phyloP scores from a whole-genome alignment of 306 rosid genomes.

The Adenanthera pavonina region DNA sequence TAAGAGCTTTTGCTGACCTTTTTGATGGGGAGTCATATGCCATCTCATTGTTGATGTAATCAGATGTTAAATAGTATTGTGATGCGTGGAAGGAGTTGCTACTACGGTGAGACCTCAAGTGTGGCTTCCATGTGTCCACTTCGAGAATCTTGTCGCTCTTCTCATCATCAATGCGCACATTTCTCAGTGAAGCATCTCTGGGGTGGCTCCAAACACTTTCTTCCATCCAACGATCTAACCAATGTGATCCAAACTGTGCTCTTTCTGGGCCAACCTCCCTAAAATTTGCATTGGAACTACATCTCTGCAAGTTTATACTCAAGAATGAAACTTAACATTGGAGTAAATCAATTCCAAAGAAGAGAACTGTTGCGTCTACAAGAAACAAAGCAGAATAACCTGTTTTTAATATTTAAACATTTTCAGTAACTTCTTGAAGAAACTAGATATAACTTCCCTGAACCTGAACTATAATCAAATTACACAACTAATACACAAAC shows the following conservation, averaged over 20 bases:
- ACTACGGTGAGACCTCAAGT: slow-evolving; percentile 55
- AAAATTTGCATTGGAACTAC: slow-evolving; percentile 76
- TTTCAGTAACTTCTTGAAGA: background rate
- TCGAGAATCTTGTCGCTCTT: slow-evolving; percentile 92
- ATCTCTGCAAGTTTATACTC: slow-evolving; percentile 58
- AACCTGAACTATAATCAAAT: background rate
- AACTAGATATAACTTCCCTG: background rate
- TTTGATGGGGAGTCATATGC: slow-evolving; percentile 66
- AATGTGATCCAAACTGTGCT: slow-evolving; percentile 52
- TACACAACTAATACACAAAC: no score
- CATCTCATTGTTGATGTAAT: slow-evolving; percentile 39
- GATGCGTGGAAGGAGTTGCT: slow-evolving; percentile 50
- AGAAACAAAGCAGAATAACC: background rate
- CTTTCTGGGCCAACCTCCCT: slow-evolving; percentile 57
- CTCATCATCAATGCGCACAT: slow-evolving; percentile 51
- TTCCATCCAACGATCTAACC: slow-evolving; percentile 95
- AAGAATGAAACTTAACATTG: slow-evolving; percentile 24
- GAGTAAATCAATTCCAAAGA: background rate
- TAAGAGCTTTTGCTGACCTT: slow-evolving; percentile 46
- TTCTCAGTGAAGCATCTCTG: slow-evolving; percentile 49
- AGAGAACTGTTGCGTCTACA: background rate
- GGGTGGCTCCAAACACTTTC: slow-evolving; percentile 60
- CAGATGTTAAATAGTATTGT: slow-evolving; percentile 49
- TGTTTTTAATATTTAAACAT: background rate
- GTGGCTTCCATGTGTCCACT: slow-evolving; percentile 96